Conservation (phyloP, 768 basidiomycete species). For the Aureoboletus auriporus region DNA sequence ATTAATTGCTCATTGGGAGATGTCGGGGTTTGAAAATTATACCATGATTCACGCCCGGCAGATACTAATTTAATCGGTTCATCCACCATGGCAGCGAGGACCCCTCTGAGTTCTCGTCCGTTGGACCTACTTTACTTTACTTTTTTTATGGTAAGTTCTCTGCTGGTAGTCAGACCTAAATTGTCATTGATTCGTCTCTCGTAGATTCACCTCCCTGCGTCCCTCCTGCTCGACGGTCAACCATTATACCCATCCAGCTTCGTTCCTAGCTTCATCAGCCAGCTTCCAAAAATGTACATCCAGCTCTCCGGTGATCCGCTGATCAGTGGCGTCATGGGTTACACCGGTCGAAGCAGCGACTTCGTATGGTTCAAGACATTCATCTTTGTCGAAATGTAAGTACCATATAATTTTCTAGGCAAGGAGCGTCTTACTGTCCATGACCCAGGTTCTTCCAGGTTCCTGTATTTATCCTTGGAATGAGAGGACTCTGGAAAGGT, state of each 20-base stretch:
- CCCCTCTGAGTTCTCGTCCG: conserved; percentile 52
- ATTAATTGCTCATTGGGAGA: no score
- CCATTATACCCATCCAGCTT: conserved; percentile 51
- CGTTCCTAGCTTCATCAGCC: conserved; percentile 45
- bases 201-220: conserved; percentile 65
- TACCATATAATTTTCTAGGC: background rate
- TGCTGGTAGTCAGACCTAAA: background rate
- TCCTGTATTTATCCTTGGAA: conserved; percentile 73
- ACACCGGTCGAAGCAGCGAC: conserved; percentile 30
- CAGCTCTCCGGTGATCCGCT: conserved; percentile 64
- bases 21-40: no score
- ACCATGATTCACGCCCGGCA: no score
- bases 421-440: background rate
- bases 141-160: conserved; percentile 58
- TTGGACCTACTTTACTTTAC: conserved; percentile 64
- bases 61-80: background rate
- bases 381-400: conserved; percentile 58
- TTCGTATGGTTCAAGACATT: conserved; percentile 66
- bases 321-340: conserved; percentile 48
- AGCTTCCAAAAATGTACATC: conserved; percentile 49
- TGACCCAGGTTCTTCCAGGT: conserved; percentile 55
- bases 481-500: conserved; percentile 57
- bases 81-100: conserved; percentile 8
- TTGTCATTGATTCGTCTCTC: background rate
- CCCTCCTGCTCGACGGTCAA: conserved; percentile 70